Conservation (phyloP, 768 basidiomycete genomes). For the Cyathus striatus region DNA sequence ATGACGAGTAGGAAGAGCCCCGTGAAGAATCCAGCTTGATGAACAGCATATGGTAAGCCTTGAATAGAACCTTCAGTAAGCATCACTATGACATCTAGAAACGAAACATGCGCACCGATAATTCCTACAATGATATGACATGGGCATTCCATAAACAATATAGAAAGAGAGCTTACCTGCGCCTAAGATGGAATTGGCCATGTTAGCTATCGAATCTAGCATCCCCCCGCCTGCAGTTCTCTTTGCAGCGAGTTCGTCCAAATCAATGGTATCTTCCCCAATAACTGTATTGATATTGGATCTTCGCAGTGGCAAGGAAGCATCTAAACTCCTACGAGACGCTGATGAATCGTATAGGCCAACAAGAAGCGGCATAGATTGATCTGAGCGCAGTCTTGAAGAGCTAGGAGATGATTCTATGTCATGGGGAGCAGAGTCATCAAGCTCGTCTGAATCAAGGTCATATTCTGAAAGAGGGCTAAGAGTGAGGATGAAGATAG, state of each 20-base stretch:
- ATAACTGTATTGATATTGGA: slow-evolving; percentile 23
- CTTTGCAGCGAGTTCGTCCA: slow-evolving; percentile 71
- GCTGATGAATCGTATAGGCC: slow-evolving; percentile 69
- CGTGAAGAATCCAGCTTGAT: slow-evolving; percentile 90
- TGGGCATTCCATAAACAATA: no score
- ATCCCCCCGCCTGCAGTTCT: slow-evolving; percentile 66
- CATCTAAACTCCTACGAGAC: slow-evolving; percentile 51
- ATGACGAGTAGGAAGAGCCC: slow-evolving; percentile 79
- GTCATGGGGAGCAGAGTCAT: slow-evolving; percentile 35
- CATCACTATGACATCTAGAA: no score
- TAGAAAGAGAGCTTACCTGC: slow-evolving; percentile 61
- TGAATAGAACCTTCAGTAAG: not conserved
- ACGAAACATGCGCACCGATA: no score
- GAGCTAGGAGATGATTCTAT: slow-evolving; percentile 19
- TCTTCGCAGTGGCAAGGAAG: slow-evolving; percentile 41
- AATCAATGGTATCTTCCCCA: slow-evolving; percentile 42
- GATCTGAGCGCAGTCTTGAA: slow-evolving; percentile 37
- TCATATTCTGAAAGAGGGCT: slow-evolving; percentile 59
- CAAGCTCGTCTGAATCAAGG: slow-evolving; percentile 77
- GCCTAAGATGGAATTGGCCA: slow-evolving; percentile 95
- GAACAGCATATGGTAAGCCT: slow-evolving; percentile 93
- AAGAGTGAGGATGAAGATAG: not conserved
- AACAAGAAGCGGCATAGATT: slow-evolving; percentile 71
- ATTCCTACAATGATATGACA: no score
- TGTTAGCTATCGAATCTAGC: slow-evolving; percentile 81